phyloP scores from a whole-genome alignment of 179 eudicot species.

The Camellia oleifera region DNA sequence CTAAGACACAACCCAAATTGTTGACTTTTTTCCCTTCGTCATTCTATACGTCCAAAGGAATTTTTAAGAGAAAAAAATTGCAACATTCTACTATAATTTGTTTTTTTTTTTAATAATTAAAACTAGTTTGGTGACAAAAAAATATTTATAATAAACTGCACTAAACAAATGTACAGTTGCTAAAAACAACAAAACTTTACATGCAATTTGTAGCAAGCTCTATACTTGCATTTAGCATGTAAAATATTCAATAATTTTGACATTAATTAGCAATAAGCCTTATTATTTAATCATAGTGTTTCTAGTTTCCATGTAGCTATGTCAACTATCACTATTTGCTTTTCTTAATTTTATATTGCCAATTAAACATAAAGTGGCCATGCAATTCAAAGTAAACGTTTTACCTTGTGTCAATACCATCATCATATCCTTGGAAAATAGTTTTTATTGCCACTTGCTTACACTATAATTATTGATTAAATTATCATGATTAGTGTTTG shows the following conservation, averaged over 20 bases:
- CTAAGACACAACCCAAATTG: too few relatives aligned
- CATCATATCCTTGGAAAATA: too few relatives aligned
- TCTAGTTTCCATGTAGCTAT: not conserved
- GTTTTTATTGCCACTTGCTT: too few relatives aligned
- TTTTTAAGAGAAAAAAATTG: not conserved
- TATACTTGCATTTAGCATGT: not conserved
- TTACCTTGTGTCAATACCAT: too few relatives aligned
- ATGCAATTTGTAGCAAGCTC: not conserved
- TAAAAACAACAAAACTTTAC: not conserved
- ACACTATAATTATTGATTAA: too few relatives aligned
- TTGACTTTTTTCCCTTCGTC: not conserved
- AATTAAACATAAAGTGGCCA: not conserved
- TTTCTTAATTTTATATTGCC: not conserved
- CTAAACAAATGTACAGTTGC: too few relatives aligned
- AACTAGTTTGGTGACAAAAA: too few relatives aligned
- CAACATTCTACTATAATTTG: too few relatives aligned
- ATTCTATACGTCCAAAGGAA: not conserved
- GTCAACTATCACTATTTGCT: not conserved
- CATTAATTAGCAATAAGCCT: not conserved
- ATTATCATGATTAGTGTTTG: too few relatives aligned
- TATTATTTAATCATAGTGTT: not conserved
- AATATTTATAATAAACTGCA: too few relatives aligned
- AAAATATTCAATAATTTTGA: not conserved
- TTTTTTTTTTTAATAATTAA: too few relatives aligned
- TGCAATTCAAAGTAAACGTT: not conserved